A percentile compares a stretch with the other conserved stretches of the same genome.
Conservation (phyloP, 208 protist genomes). For the Wallacemonas sp. region DNA sequence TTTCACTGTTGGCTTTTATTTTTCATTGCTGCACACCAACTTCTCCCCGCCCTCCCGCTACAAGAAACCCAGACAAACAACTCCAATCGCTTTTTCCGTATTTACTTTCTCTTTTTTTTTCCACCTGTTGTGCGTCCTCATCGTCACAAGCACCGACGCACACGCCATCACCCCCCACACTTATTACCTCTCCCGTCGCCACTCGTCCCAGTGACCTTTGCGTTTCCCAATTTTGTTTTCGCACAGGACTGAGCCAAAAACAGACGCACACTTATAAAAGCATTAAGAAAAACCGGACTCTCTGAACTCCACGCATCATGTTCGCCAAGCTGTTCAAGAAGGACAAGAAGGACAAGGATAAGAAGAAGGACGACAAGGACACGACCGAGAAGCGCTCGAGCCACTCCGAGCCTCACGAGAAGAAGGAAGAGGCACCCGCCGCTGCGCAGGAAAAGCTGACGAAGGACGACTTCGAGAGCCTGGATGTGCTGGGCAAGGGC, state of each 20-base stretch:
- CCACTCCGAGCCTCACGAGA: constrained; percentile 22
- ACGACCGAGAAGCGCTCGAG: constrained; percentile 25
- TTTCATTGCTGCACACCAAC: constrained; percentile 7
- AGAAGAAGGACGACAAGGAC: constrained; percentile 62
- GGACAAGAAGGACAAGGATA: constrained; percentile 91
- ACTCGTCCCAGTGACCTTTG: too few species aligned
- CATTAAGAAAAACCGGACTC: too few species aligned
- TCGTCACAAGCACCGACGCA: background rate
- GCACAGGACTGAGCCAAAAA: too few species aligned
- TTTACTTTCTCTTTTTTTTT: constrained; percentile 11
- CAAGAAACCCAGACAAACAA: too few species aligned
- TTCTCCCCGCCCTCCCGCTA: too few species aligned
- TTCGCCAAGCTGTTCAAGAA: constrained; percentile 86
- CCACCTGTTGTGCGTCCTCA: background rate
- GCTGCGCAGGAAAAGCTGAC: constrained; percentile 74
- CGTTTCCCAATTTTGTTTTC: too few species aligned
- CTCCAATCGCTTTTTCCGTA: too few species aligned
- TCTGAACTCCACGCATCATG: too few species aligned
- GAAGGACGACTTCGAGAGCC: constrained; percentile 92
- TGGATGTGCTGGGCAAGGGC: constrained; percentile 93
- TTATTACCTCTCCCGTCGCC: too few species aligned
- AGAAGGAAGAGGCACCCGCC: constrained; percentile 25
- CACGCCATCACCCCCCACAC: too few species aligned
- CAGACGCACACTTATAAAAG: too few species aligned
- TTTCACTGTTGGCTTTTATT: too few species aligned